A percentile compares a stretch with the other conserved stretches of the same genome.
These are phyloP conservation scores for Penicillium sp. DNA, from an alignment of 2,329 filamentous ascomycete species.

Conservation along the genomic window DNA sequence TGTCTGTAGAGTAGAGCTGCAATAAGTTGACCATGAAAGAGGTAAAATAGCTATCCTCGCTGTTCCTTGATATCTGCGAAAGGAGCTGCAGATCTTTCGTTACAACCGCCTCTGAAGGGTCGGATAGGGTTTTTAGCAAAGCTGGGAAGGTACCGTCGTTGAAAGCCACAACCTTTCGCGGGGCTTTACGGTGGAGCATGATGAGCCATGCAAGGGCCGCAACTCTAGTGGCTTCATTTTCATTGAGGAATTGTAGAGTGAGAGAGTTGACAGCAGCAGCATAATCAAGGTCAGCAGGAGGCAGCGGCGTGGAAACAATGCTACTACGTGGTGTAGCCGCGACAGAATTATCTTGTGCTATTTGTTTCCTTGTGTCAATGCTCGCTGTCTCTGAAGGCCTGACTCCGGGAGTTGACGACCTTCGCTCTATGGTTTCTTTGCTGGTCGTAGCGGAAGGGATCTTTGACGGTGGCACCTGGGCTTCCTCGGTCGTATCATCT, in stretches of 20 bases:
- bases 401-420: slow-evolving; percentile 42
- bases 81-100: slow-evolving; percentile 90
- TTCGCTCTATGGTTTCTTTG: slow-evolving; percentile 40
- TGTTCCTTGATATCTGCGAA: slow-evolving; percentile 94
- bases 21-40: slow-evolving; percentile 98
- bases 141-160: slow-evolving; percentile 97
- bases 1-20: slow-evolving; percentile 92
- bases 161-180: slow-evolving; percentile 87
- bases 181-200: slow-evolving; percentile 95
- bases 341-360: slow-evolving; percentile 27
- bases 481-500: slow-evolving; percentile 58
- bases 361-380: slow-evolving; percentile 32
- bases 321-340: slow-evolving; percentile 48
- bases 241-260: slow-evolving; percentile 90
- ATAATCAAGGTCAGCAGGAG: slow-evolving; percentile 77
- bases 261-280: slow-evolving; percentile 90
- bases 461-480: slow-evolving; percentile 34
- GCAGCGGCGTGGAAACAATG: slow-evolving; percentile 47
- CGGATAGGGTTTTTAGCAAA: slow-evolving; percentile 90
- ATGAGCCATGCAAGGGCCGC: slow-evolving; percentile 94
- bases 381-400: slow-evolving; percentile 29
- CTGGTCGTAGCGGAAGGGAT: slow-evolving; percentile 39
- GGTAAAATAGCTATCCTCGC: slow-evolving; percentile 94
- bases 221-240: slow-evolving; percentile 92
- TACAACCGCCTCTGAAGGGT: slow-evolving; percentile 92